Conservation (phyloP, 805 yeast species). For the Saccharomycopsis amapae region DNA sequence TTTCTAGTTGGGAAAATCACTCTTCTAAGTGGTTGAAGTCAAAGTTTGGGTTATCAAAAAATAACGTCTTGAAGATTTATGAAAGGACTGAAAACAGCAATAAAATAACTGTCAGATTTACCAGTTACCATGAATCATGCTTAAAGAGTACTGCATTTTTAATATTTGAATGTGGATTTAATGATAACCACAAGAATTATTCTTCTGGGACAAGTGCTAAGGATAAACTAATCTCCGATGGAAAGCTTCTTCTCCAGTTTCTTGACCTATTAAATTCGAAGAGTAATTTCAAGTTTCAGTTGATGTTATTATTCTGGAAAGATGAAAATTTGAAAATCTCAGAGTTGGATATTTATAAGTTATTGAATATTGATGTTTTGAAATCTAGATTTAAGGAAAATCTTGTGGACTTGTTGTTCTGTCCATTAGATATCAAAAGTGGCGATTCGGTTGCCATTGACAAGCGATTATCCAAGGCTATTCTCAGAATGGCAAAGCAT, state of each 20-base stretch:
- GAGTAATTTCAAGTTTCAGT: conserved; percentile 34
- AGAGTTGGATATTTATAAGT: conserved; percentile 14
- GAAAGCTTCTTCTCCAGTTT: conserved; percentile 31
- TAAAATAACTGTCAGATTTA: conserved; percentile 31
- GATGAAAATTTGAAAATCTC: not conserved
- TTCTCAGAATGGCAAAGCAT: conserved; percentile 14
- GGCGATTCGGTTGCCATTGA: not conserved
- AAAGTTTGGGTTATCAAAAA: conserved; percentile 35
- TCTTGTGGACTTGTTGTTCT: conserved; percentile 14
- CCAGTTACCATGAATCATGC: conserved; percentile 32
- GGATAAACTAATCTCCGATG: conserved; percentile 35
- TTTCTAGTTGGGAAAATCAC: conserved; percentile 39
- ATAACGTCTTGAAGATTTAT: conserved; percentile 28
- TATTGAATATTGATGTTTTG: conserved; percentile 9
- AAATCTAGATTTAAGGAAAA: conserved; percentile 6
- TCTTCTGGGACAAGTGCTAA: conserved; percentile 16
- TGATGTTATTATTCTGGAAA: conserved; percentile 40
- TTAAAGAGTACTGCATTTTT: conserved; percentile 38
- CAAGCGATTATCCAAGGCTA: not conserved
- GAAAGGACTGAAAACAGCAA: conserved; percentile 27
- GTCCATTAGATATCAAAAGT: conserved; percentile 6
- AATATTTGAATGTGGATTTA: conserved; percentile 46
- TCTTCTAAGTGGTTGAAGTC: conserved; percentile 44
- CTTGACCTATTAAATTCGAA: conserved; percentile 30
- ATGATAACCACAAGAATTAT: conserved; percentile 21